Conservation (phyloP, 1,284 basidiomycete genomes). For the Pseudozyma pruni region DNA sequence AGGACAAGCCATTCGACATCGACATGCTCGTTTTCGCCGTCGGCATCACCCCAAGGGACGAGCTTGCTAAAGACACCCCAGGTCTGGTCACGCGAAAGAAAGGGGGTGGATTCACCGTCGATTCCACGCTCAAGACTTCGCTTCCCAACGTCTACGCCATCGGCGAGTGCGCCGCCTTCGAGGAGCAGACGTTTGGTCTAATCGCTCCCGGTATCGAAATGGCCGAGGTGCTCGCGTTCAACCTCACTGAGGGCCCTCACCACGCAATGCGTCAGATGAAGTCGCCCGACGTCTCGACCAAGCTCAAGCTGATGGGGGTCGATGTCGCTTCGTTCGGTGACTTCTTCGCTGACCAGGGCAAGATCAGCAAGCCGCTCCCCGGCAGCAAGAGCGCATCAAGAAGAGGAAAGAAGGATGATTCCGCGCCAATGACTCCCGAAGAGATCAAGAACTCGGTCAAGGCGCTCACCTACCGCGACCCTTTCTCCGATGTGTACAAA, state of each 20-base stretch:
- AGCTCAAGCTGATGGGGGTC: conserved; percentile 79
- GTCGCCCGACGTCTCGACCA: conserved; percentile 75
- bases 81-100: conserved; percentile 70
- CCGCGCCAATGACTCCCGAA: conserved; percentile 22
- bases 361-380: conserved; percentile 55
- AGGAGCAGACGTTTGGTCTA: conserved; percentile 76
- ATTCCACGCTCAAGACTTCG: conserved; percentile 74
- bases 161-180: conserved; percentile 80
- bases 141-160: conserved; percentile 77
- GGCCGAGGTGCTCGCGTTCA: conserved; percentile 80
- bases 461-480: conserved; percentile 78
- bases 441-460: conserved; percentile 69
- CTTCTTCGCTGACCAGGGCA: conserved; percentile 76
- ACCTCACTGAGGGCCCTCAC: conserved; percentile 72
- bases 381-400: conserved; percentile 21
- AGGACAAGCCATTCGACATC: conserved; percentile 62
- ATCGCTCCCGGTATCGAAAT: conserved; percentile 80
- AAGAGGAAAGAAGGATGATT: conserved; percentile 9
- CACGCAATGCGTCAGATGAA: conserved; percentile 74
- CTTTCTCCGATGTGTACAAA: conserved; percentile 74
- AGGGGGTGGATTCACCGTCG: conserved; percentile 75
- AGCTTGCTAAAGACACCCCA: conserved; percentile 71
- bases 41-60: conserved; percentile 76
- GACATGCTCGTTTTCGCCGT: conserved; percentile 67
- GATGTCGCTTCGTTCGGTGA: conserved; percentile 81